phyloP scores from a whole-genome alignment of 176 grass and related monocot genomes.

The Musa troglodytarum region DNA sequence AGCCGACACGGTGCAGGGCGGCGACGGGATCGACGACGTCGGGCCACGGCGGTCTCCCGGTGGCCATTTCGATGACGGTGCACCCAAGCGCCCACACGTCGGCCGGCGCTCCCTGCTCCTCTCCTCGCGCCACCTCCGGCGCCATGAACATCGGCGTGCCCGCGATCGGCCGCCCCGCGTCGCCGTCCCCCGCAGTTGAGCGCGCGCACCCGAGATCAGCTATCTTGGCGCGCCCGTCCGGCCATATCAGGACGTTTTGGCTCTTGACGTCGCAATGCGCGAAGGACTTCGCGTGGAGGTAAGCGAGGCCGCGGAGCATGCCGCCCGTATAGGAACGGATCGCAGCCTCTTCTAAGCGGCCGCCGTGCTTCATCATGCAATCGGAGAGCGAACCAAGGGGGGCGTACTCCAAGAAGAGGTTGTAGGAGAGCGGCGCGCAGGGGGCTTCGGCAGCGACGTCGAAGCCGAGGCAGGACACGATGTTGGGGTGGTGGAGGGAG shows the following conservation, averaged over 20 bases:
- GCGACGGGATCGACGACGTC: neutral
- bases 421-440: neutral
- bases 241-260: conserved; percentile 2
- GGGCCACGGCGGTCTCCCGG: conserved; percentile 5
- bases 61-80: conserved; percentile 8
- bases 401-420: conserved; percentile 12
- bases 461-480: conserved; percentile 17
- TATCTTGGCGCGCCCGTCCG: neutral
- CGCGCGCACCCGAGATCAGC: conserved; percentile 12
- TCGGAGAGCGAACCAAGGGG: neutral
- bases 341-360: neutral
- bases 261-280: conserved; percentile 14
- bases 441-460: neutral
- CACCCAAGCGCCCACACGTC: conserved; percentile 16
- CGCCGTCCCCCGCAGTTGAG: neutral
- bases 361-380: neutral
- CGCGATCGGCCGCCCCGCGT: neutral
- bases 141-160: conserved; percentile 14
- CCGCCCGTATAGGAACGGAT: neutral
- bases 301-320: conserved; percentile 7
- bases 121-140: conserved; percentile 6
- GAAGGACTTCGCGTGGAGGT: conserved; percentile 3
- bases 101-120: conserved; percentile 4
- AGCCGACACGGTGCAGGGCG: neutral
- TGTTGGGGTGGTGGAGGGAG: neutral